These are phyloP conservation scores for Suillus sp. DNA, from an alignment of 768 basidiomycete genomes.

Conservation along the genomic window DNA sequence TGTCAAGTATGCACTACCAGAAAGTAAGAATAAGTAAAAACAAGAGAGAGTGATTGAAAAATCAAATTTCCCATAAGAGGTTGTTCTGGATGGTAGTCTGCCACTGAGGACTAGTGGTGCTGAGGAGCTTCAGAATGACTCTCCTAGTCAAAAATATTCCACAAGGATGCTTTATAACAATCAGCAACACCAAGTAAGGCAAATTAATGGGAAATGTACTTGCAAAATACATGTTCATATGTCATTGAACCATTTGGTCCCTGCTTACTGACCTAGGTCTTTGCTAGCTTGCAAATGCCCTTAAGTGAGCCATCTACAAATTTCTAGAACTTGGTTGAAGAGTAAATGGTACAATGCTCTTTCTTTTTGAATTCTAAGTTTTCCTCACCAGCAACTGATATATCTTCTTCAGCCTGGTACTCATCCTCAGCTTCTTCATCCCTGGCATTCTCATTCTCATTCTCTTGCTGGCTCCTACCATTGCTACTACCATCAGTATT, in stretches of 20 bases:
- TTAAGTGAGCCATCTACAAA: not conserved
- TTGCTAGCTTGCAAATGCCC: not conserved
- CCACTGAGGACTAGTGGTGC: not conserved
- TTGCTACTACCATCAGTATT: too few relatives aligned
- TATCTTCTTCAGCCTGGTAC: too few relatives aligned
- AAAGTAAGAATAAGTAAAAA: not conserved
- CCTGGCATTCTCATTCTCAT: too few relatives aligned
- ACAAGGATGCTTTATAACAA: not conserved
- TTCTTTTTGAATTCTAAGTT: not conserved
- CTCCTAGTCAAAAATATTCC: not conserved
- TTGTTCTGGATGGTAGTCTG: constrained; percentile 4
- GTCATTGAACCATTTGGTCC: not conserved
- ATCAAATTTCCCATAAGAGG: not conserved
- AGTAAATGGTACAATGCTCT: not conserved
- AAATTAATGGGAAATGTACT: not conserved
- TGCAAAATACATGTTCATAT: not conserved
- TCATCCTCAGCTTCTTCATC: too few relatives aligned
- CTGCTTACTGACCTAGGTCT: not conserved
- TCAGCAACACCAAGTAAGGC: not conserved
- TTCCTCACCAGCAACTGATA: not conserved
- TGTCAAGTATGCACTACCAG: too few relatives aligned
- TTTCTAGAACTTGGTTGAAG: not conserved
- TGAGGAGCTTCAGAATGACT: not conserved
- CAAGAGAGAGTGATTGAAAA: not conserved
- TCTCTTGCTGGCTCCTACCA: too few relatives aligned